Evolutionary conservation across 108 stramenopile species (phyloP).

Genomic region (Halocafeteria seosinensis): DNA sequence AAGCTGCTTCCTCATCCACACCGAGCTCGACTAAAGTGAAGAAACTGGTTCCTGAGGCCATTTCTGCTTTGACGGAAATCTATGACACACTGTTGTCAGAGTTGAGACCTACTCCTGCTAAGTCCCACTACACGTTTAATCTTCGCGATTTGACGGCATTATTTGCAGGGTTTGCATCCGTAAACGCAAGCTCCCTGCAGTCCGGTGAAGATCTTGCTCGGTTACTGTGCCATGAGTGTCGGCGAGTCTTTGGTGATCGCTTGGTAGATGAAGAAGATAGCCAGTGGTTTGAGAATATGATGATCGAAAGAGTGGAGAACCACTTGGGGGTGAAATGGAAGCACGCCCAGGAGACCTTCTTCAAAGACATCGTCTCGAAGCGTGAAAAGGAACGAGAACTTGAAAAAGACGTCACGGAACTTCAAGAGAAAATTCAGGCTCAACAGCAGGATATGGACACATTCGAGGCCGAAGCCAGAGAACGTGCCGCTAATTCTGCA

Average conservation of each 20-base stretch:
- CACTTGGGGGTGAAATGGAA: neutral
- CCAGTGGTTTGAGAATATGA: constrained; percentile 2
- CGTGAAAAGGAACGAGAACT: constrained; percentile 4
- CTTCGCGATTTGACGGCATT: constrained; percentile 16
- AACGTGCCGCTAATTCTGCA: no score
- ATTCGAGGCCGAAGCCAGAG: no score
- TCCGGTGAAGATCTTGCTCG: neutral
- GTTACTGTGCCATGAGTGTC: constrained; percentile 23
- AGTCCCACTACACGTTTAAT: constrained; percentile 23
- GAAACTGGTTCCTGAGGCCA: neutral
- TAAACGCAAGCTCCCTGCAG: neutral
- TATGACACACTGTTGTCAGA: neutral
- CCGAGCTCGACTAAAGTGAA: constrained; percentile 8
- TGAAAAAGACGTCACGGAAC: neutral
- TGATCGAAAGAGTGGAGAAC: neutral
- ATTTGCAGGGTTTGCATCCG: constrained; percentile 5
- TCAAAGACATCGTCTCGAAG: constrained; percentile 7
- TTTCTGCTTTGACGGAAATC: neutral
- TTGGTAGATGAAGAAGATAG: constrained; percentile 9
- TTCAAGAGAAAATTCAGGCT: neutral
- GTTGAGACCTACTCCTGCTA: constrained; percentile 12
- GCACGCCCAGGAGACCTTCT: constrained; percentile 13
- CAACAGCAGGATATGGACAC: neutral
- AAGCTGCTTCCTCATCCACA: constrained; percentile 14
- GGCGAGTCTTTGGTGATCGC: constrained; percentile 24